Evolutionary conservation across 2,329 filamentous ascomycete species (phyloP).

Genomic region (Gaeumannomyces tritici): DNA sequence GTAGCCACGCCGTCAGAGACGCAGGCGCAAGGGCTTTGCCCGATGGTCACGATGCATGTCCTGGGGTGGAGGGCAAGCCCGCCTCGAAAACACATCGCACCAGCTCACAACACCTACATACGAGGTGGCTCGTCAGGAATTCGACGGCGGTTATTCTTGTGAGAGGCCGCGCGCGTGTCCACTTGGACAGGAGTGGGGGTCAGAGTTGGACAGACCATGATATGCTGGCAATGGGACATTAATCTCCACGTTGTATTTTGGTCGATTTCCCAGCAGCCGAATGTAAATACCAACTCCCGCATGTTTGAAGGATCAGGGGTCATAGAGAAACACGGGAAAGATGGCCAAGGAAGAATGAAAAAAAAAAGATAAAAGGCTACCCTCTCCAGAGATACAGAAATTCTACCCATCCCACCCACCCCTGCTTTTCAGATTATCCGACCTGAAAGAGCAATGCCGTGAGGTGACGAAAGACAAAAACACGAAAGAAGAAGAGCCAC

Average conservation of each 20-base stretch:
- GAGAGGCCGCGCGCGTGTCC: not conserved
- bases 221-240: not conserved
- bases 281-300: not conserved
- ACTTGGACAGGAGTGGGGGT: not conserved
- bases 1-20: no score
- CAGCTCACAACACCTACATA: not conserved
- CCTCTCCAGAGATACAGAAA: not conserved
- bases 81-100: not conserved
- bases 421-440: not conserved
- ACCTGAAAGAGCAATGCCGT: not conserved
- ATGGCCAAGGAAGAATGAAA: not conserved
- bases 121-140: not conserved
- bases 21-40: no score
- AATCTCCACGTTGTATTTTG: not conserved
- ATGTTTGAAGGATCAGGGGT: not conserved
- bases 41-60: not conserved
- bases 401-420: not conserved
- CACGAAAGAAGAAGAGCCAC: not conserved
- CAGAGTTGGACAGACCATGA: not conserved
- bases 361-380: slow-evolving; percentile 1
- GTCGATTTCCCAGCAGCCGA: not conserved
- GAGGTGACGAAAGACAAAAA: not conserved
- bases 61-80: not conserved
- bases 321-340: not conserved
- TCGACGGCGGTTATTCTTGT: not conserved